These are phyloP conservation scores for Juglanconis oblonga DNA, from an alignment of 2,329 filamentous ascomycete genomes.

Conservation along the genomic window DNA sequence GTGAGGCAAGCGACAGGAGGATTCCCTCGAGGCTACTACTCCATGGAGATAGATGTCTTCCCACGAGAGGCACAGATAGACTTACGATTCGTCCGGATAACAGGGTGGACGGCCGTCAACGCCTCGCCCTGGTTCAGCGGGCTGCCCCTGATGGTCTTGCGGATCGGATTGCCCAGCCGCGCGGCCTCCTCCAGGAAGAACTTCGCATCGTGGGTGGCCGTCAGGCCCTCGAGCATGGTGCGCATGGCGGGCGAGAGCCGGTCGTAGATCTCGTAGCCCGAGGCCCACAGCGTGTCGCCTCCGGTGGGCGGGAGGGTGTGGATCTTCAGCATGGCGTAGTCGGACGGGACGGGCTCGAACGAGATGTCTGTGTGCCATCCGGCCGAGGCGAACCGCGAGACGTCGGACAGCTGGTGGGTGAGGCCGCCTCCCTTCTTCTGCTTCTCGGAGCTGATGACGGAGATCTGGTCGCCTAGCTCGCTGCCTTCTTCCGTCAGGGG, in stretches of 20 bases:
- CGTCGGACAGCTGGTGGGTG: conserved; percentile 49
- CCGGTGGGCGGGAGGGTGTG: conserved; percentile 41
- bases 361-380: conserved; percentile 35
- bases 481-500: conserved; percentile 50
- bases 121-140: conserved; percentile 55
- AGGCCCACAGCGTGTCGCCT: conserved; percentile 47
- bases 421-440: conserved; percentile 52
- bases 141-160: conserved; percentile 42
- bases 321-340: conserved; percentile 46
- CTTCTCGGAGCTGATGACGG: conserved; percentile 54
- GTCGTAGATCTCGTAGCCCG: conserved; percentile 53
- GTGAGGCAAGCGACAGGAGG: no score
- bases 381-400: conserved; percentile 40
- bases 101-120: conserved; percentile 48
- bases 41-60: no score
- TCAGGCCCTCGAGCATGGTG: conserved; percentile 45
- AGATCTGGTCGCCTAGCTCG: conserved; percentile 53
- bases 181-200: conserved; percentile 50
- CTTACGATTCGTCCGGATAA: conserved; percentile 55
- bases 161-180: conserved; percentile 37
- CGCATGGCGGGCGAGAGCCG: conserved; percentile 47
- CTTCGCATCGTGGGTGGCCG: conserved; percentile 46
- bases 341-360: conserved; percentile 43
- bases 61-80: background rate
- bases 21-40: background rate